These are phyloP conservation scores for Hypoxylon subgilvum DNA, from an alignment of 495 filamentous ascomycete genomes.

Conservation along the genomic window DNA sequence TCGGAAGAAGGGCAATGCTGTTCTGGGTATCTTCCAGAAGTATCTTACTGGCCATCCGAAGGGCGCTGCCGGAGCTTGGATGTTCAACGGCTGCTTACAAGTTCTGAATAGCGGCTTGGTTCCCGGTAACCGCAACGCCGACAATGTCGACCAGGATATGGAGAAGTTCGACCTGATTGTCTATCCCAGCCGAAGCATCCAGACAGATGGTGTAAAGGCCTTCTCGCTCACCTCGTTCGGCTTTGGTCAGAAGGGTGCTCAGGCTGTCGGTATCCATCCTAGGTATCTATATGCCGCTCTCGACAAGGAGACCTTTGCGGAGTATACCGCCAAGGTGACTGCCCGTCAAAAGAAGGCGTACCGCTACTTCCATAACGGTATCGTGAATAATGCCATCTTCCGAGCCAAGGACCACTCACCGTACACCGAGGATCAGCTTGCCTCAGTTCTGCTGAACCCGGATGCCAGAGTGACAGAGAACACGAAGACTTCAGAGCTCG, in stretches of 20 bases:
- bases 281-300: conserved; percentile 96
- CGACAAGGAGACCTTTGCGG: conserved; percentile 78
- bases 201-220: conserved; percentile 97
- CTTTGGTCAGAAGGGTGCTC: conserved; percentile 98
- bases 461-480: conserved; percentile 82
- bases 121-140: conserved; percentile 95
- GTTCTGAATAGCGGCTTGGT: conserved; percentile 92
- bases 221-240: conserved; percentile 99
- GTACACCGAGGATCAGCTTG: conserved; percentile 85
- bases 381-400: conserved; percentile 97
- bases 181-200: conserved; percentile 91
- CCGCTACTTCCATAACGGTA: conserved; percentile 94
- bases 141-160: conserved; percentile 95
- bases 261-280: conserved; percentile 94
- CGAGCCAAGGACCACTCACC: conserved; percentile 90
- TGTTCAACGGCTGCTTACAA: conserved; percentile 98
- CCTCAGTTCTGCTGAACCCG: conserved; percentile 92
- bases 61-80: conserved; percentile 98
- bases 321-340: conserved; percentile 86
- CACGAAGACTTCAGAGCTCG: conserved; percentile 79
- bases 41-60: conserved; percentile 99
- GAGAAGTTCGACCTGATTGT: conserved; percentile 98
- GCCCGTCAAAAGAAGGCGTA: conserved; percentile 97
- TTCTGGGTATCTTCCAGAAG: conserved; percentile 99
- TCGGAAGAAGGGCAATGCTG: conserved; percentile 91